Evolutionary conservation across 2,329 filamentous ascomycete species (phyloP).

Genomic region (Hypoxylon sp.): DNA sequence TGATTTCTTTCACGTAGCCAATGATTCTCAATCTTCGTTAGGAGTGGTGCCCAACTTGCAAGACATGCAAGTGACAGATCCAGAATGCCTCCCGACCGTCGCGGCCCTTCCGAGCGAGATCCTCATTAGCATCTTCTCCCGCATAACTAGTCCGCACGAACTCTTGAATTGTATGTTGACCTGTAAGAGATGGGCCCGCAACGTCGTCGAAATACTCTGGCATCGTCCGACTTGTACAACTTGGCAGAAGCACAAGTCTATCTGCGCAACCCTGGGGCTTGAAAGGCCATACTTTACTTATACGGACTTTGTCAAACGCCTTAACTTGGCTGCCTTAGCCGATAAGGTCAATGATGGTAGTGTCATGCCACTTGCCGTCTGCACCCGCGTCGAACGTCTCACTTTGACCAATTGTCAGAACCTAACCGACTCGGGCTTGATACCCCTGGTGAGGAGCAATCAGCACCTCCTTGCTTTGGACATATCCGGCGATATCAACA

Average conservation of each 20-base stretch:
- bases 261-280: slow-evolving; percentile 82
- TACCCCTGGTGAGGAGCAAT: slow-evolving; percentile 84
- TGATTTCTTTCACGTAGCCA: slow-evolving; percentile 89
- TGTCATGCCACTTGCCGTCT: slow-evolving; percentile 83
- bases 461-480: slow-evolving; percentile 88
- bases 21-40: slow-evolving; percentile 94
- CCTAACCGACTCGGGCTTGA: slow-evolving; percentile 87
- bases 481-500: slow-evolving; percentile 81
- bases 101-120: slow-evolving; percentile 93
- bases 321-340: slow-evolving; percentile 88
- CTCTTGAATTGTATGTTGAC: slow-evolving; percentile 92
- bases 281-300: slow-evolving; percentile 89
- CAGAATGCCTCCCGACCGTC: slow-evolving; percentile 81
- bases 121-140: slow-evolving; percentile 91
- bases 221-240: slow-evolving; percentile 92
- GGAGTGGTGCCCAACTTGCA: slow-evolving; percentile 80
- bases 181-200: slow-evolving; percentile 93
- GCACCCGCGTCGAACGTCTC: slow-evolving; percentile 91
- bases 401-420: slow-evolving; percentile 91
- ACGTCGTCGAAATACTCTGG: slow-evolving; percentile 94
- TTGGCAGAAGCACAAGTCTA: slow-evolving; percentile 84
- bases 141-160: slow-evolving; percentile 81
- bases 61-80: slow-evolving; percentile 78
- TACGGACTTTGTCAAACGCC: slow-evolving; percentile 87
- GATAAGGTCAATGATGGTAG: slow-evolving; percentile 89